phyloP scores from a whole-genome alignment of 768 basidiomycete genomes.

The Psilocybe cyanescens region DNA sequence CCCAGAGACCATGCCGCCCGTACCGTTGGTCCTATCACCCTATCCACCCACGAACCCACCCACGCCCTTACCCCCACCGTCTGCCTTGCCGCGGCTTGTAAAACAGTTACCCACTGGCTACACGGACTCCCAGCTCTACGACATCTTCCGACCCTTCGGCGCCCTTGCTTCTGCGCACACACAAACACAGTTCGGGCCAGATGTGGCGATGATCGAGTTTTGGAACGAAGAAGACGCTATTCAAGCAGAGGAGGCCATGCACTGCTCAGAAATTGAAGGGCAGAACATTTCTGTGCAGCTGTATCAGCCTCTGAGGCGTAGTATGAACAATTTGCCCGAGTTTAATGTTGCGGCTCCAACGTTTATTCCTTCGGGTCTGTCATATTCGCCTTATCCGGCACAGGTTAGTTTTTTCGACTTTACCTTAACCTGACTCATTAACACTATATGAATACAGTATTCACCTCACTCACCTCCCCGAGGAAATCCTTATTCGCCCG shows the following conservation, averaged over 20 bases:
- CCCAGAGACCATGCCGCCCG: slow-evolving; percentile 60
- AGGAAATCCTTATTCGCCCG: slow-evolving; percentile 48
- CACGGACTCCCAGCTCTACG: slow-evolving; percentile 77
- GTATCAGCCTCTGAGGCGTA: slow-evolving; percentile 65
- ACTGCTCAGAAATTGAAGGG: slow-evolving; percentile 82
- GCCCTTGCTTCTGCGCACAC: slow-evolving; percentile 79
- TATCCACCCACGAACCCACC: slow-evolving; percentile 83
- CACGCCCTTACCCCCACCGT: slow-evolving; percentile 74
- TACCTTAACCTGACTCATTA: not conserved
- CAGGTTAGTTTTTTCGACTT: slow-evolving; percentile 42
- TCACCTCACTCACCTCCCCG: slow-evolving; percentile 80
- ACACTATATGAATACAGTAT: slow-evolving; percentile 43
- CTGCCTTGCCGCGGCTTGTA: slow-evolving; percentile 78
- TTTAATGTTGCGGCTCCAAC: slow-evolving; percentile 77
- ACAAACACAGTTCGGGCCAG: slow-evolving; percentile 75
- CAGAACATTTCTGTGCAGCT: slow-evolving; percentile 85
- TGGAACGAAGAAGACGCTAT: slow-evolving; percentile 88
- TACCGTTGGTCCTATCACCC: slow-evolving; percentile 74
- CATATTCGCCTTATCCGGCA: slow-evolving; percentile 61
- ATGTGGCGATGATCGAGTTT: slow-evolving; percentile 82
- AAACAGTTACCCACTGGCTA: slow-evolving; percentile 79
- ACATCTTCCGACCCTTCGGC: slow-evolving; percentile 83
- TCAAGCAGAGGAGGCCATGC: slow-evolving; percentile 78
- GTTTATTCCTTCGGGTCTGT: slow-evolving; percentile 74
- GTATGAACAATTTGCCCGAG: slow-evolving; percentile 54